Percentiles rank a stretch among this genome's conserved stretches.
Conservation (phyloP, 805 yeast species). For the Nakazawaea molendinolei region DNA sequence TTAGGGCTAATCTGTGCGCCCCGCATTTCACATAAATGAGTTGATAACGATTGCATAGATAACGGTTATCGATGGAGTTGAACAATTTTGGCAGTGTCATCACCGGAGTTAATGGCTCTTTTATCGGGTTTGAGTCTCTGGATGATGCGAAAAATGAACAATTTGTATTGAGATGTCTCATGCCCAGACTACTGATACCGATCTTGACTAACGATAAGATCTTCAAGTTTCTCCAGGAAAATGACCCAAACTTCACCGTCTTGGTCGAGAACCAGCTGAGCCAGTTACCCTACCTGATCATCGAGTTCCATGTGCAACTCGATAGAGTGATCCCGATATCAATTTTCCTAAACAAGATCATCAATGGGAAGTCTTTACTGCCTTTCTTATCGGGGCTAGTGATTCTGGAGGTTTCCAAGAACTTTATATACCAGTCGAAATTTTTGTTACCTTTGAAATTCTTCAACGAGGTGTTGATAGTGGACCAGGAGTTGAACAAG, state of each 20-base stretch:
- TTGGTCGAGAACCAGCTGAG: constrained; percentile 9
- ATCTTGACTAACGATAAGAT: constrained; percentile 10
- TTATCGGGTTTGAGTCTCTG: too few relatives aligned
- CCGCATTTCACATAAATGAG: too few relatives aligned
- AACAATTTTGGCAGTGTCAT: too few relatives aligned
- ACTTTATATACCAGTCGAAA: constrained; percentile 10
- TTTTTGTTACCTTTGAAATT: constrained; percentile 9
- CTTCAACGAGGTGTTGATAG: neutral
- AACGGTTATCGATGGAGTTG: too few relatives aligned
- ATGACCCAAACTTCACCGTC: constrained; percentile 3
- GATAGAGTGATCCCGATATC: constrained; percentile 7
- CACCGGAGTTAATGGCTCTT: too few relatives aligned
- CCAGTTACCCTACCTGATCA: constrained; percentile 11
- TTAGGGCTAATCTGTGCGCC: too few relatives aligned
- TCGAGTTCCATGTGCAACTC: constrained; percentile 5
- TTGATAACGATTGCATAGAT: too few relatives aligned
- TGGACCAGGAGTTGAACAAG: constrained; percentile 2
- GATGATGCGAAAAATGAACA: neutral
- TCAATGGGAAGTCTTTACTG: constrained; percentile 10
- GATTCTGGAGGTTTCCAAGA: constrained; percentile 6
- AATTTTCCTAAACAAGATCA: constrained; percentile 9
- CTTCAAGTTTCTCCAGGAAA: constrained; percentile 8
- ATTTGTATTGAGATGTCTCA: constrained; percentile 5
- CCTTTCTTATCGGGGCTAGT: constrained; percentile 4
- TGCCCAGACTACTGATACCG: constrained; percentile 8